phyloP scores from a whole-genome alignment of 2,329 filamentous ascomycete genomes.

The Diaporthe sp. region DNA sequence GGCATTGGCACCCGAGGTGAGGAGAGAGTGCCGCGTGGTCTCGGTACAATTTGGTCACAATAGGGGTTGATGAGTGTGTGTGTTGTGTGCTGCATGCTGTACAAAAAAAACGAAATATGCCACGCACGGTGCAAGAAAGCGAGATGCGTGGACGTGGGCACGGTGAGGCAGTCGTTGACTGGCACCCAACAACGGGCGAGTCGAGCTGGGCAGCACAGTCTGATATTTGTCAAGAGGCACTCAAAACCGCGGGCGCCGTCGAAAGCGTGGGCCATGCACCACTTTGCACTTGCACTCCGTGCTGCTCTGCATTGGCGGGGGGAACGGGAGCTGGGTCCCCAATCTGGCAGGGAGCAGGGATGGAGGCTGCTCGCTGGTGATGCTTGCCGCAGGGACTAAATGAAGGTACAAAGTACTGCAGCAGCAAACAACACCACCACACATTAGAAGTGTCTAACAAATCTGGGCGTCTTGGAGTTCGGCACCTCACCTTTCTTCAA shows the following conservation, averaged over 20 bases:
- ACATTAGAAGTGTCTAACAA: not conserved
- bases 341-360: constrained; percentile 34
- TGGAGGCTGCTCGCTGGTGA: not conserved
- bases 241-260: constrained; percentile 17
- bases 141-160: not conserved
- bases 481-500: not conserved
- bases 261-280: constrained; percentile 19
- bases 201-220: constrained; percentile 22
- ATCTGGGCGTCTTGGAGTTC: not conserved
- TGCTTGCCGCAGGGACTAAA: constrained; percentile 5
- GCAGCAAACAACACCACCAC: constrained; percentile 4
- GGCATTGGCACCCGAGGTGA: constrained; percentile 8
- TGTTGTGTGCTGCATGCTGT: not conserved
- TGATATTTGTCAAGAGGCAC: constrained; percentile 16
- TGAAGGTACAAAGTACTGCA: constrained; percentile 14
- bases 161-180: not conserved
- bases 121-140: not conserved
- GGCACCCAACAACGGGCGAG: constrained; percentile 7
- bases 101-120: not conserved
- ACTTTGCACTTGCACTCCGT: not conserved
- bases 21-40: not conserved
- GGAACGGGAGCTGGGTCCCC: constrained; percentile 35
- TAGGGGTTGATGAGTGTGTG: not conserved
- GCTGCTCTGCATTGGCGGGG: constrained; percentile 25
- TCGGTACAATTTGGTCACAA: not conserved